phyloP scores from a whole-genome alignment of 352 stramenopile genomes.

The Saprolegnia parasitica region DNA sequence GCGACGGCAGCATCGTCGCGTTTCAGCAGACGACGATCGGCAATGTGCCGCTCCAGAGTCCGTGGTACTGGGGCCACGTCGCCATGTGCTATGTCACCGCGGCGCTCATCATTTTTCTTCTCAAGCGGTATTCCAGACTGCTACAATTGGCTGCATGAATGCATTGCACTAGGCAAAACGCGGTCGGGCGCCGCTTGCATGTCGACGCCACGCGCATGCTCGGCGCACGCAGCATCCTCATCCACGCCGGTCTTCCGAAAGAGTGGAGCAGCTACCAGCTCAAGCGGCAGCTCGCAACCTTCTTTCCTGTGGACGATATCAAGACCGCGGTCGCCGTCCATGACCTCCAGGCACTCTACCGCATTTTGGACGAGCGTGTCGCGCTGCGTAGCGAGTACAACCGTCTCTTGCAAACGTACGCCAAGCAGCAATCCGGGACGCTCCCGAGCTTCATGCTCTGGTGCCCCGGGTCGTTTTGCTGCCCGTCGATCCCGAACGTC shows the following conservation, averaged over 20 bases:
- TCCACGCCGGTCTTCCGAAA: conserved; percentile 52
- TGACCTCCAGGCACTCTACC: conserved; percentile 56
- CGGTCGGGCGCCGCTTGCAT: conserved; percentile 36
- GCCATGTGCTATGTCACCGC: conserved; percentile 70
- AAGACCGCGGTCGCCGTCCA: conserved; percentile 62
- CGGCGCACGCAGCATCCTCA: conserved; percentile 62
- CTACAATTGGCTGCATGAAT: background rate
- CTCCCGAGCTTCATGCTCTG: conserved; percentile 66
- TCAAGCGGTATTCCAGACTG: conserved; percentile 31
- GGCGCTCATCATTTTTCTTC: conserved; percentile 44
- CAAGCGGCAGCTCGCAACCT: conserved; percentile 37
- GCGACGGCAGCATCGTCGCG: conserved; percentile 30
- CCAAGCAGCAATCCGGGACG: conserved; percentile 47
- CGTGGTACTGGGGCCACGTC: conserved; percentile 77
- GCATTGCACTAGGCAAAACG: conserved; percentile 14
- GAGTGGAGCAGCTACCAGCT: conserved; percentile 47
- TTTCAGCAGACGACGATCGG: conserved; percentile 79
- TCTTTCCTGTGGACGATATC: conserved; percentile 39
- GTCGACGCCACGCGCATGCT: conserved; percentile 66
- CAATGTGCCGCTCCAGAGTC: conserved; percentile 70
- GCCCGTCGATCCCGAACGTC: conserved; percentile 42
- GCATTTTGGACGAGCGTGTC: conserved; percentile 46
- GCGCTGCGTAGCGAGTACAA: conserved; percentile 48
- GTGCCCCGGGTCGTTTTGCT: conserved; percentile 53
- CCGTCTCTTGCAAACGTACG: conserved; percentile 43